Evolutionary conservation across 2,329 filamentous ascomycete species (phyloP).

Genomic region (Xylogone sp.): DNA sequence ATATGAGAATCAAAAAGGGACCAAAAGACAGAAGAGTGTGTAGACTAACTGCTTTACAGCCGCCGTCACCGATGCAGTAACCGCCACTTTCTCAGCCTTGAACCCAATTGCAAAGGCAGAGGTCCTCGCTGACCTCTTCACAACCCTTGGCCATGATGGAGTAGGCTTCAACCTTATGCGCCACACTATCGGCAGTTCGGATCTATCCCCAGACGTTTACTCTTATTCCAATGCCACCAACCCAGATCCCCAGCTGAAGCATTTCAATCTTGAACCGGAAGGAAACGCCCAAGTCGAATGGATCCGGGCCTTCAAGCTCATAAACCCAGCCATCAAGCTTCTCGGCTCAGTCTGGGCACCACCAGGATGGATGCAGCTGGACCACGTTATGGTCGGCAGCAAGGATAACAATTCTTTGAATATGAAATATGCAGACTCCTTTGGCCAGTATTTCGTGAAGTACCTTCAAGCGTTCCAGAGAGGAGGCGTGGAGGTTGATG

Average conservation of each 20-base stretch:
- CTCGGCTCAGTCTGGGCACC: conserved; percentile 37
- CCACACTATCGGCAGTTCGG: conserved; percentile 37
- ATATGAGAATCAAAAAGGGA: neutral
- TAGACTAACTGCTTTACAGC: conserved; percentile 13
- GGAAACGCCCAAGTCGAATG: conserved; percentile 35
- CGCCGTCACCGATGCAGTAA: conserved; percentile 38
- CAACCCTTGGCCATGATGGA: conserved; percentile 30
- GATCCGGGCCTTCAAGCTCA: conserved; percentile 31
- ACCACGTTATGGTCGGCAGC: conserved; percentile 30
- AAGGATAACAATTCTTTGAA: conserved; percentile 35
- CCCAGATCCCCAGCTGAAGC: conserved; percentile 25
- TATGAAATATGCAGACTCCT: conserved; percentile 30
- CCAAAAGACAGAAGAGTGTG: neutral
- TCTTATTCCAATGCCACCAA: conserved; percentile 33
- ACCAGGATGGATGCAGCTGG: conserved; percentile 37
- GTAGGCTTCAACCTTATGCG: conserved; percentile 37
- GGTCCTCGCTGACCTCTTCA: conserved; percentile 29
- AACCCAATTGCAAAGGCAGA: conserved; percentile 12
- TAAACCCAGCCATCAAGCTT: conserved; percentile 33
- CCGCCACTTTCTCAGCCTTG: conserved; percentile 34
- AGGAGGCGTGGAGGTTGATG: conserved; percentile 33
- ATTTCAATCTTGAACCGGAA: conserved; percentile 34
- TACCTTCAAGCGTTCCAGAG: conserved; percentile 36
- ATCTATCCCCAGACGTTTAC: conserved; percentile 35
- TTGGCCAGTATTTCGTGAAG: conserved; percentile 37